These are phyloP conservation scores for Mycocentrospora acerina DNA, from an alignment of 2,329 filamentous ascomycete genomes.

Conservation along the genomic window DNA sequence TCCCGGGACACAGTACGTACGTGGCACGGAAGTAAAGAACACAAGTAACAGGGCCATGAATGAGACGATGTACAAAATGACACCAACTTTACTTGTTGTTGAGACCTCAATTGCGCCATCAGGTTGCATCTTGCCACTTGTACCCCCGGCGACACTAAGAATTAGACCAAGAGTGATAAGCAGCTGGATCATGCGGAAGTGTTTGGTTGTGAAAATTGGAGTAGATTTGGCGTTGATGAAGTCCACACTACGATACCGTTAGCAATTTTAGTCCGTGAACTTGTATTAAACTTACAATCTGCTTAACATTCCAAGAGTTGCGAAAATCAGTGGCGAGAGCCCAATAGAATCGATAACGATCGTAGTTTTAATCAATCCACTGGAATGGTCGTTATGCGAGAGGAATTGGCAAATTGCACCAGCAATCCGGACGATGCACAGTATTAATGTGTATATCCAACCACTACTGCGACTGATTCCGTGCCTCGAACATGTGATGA, in stretches of 20 bases:
- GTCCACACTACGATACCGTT: slow-evolving; percentile 7
- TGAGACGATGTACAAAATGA: slow-evolving; percentile 19
- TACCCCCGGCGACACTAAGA: slow-evolving; percentile 34
- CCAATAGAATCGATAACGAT: slow-evolving; percentile 51
- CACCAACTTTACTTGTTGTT: slow-evolving; percentile 15
- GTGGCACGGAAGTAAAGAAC: slow-evolving; percentile 3
- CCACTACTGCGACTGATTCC: slow-evolving; percentile 49
- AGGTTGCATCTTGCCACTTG: slow-evolving; percentile 9
- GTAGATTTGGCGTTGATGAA: slow-evolving; percentile 16
- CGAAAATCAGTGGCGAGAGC: slow-evolving; percentile 52
- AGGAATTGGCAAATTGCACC: slow-evolving; percentile 54
- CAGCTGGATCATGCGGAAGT: slow-evolving; percentile 35
- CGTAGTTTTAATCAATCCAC: slow-evolving; percentile 44
- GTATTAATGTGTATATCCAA: slow-evolving; percentile 57
- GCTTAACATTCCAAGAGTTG: slow-evolving; percentile 49
- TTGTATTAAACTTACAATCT: slow-evolving; percentile 28
- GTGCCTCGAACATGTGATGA: slow-evolving; percentile 38
- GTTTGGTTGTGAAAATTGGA: slow-evolving; percentile 15
- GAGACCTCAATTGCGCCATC: slow-evolving; percentile 16
- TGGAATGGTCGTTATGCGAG: slow-evolving; percentile 47
- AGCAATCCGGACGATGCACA: slow-evolving; percentile 55
- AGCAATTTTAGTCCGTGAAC: not conserved
- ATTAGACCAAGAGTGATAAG: slow-evolving; percentile 37
- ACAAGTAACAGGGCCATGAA: slow-evolving; percentile 10
- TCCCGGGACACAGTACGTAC: slow-evolving; percentile 5